Evolutionary conservation across 768 basidiomycete species (phyloP).

Genomic region (Dendrothele bispora): DNA sequence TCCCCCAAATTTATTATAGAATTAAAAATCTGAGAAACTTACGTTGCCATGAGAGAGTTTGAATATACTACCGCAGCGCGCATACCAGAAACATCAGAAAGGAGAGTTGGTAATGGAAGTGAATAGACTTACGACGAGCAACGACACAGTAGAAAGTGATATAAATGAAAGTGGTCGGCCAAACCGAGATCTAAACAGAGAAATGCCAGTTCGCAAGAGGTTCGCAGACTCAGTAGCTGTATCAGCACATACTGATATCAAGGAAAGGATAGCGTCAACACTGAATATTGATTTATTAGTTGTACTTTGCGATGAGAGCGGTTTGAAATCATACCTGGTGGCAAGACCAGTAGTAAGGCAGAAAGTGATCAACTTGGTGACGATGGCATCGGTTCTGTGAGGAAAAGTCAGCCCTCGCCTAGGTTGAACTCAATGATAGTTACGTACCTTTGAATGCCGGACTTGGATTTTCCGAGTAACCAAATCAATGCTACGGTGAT

Average conservation of each 20-base stretch:
- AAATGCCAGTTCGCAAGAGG: too few relatives aligned
- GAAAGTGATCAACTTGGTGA: conserved; percentile 3
- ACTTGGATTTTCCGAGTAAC: background rate
- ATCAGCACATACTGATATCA: conserved; percentile 4
- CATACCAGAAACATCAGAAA: too few relatives aligned
- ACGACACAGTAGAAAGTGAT: too few relatives aligned
- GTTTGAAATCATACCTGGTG: background rate
- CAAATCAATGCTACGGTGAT: conserved; percentile 1
- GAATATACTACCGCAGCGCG: too few relatives aligned
- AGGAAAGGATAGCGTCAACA: background rate
- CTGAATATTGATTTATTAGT: background rate
- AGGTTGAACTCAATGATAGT: background rate
- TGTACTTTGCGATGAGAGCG: background rate
- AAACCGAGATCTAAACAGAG: too few relatives aligned
- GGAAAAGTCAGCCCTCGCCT: background rate
- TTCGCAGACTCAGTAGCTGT: too few relatives aligned
- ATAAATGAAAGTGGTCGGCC: too few relatives aligned
- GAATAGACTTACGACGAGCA: too few relatives aligned
- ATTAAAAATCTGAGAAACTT: too few relatives aligned
- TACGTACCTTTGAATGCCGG: conserved; percentile 3
- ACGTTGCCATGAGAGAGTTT: too few relatives aligned
- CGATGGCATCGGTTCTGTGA: conserved; percentile 2
- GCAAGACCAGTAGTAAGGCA: conserved; percentile 4
- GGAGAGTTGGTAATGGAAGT: too few relatives aligned
- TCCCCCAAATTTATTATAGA: too few relatives aligned